These are phyloP conservation scores for Pythium insidiosum DNA, from an alignment of 352 stramenopile species.

Conservation along the genomic window DNA sequence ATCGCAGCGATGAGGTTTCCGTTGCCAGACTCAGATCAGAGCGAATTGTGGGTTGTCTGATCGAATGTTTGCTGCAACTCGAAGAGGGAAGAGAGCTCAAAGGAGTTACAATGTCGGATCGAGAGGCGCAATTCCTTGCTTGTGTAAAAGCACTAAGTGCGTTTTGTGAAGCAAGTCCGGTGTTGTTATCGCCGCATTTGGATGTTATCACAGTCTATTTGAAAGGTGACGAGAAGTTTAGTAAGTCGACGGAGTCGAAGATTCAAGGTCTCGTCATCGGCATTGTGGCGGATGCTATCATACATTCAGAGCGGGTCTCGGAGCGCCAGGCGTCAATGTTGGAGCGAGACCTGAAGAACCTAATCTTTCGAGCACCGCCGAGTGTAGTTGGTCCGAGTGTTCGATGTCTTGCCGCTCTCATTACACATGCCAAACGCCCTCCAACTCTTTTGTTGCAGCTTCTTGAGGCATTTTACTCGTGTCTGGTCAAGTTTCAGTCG, in stretches of 20 bases:
- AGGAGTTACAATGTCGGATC: constrained; percentile 41
- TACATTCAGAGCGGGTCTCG: constrained; percentile 35
- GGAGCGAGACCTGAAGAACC: constrained; percentile 50
- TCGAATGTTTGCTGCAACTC: constrained; percentile 59
- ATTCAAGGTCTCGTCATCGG: constrained; percentile 52
- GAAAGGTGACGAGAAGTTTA: constrained; percentile 42
- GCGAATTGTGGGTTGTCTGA: constrained; percentile 56
- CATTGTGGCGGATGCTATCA: constrained; percentile 58
- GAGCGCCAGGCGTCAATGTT: constrained; percentile 32
- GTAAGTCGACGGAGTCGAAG: constrained; percentile 41
- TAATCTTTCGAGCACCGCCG: constrained; percentile 62
- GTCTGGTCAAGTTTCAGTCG: constrained; percentile 38
- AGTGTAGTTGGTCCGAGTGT: constrained; percentile 77
- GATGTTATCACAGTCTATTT: constrained; percentile 73
- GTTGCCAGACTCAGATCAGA: constrained; percentile 43
- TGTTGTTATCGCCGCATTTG: constrained; percentile 46
- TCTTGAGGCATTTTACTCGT: constrained; percentile 60
- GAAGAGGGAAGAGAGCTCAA: constrained; percentile 55
- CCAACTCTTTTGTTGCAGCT: constrained; percentile 44
- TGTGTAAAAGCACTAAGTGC: constrained; percentile 71
- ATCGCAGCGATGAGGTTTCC: constrained; percentile 37
- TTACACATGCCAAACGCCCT: constrained; percentile 25
- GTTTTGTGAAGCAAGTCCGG: constrained; percentile 65
- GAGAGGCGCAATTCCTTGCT: constrained; percentile 54
- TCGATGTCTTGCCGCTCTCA: constrained; percentile 60